Base-by-base conservation (phyloP, 495 filamentous ascomycete genomes). In the Penicillium chermesinum region DNA sequence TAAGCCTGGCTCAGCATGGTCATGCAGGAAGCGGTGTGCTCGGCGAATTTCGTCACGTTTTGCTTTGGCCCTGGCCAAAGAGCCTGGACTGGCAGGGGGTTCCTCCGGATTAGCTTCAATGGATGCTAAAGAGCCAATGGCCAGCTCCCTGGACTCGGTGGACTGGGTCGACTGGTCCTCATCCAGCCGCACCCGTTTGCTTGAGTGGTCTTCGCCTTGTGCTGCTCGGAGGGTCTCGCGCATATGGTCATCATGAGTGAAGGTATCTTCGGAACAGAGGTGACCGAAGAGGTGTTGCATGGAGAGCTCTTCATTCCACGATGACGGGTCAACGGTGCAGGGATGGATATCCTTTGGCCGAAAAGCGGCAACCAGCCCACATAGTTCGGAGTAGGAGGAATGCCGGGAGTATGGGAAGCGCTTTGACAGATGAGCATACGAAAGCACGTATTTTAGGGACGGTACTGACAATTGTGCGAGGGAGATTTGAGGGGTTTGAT, bases 401-500 rank as follows among this genome's bases (percentile, higher is more conserved):
- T 97, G 91, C 2, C 91, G 80, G 0, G 91, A 91, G 58, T 91
- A 97, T 3, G 90, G 88, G 49, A 96, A 96, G 9, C 67, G 64
- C 74, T 75, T 30, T 25, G 14, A 13, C 2, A 12, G 3, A 19
- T 46, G 58, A 44, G 35, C 3, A 35, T 2, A 12, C 16, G 7
- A 22, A 38, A 35, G n/a, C n/a, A n/a, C 3, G 15, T 10, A 21
- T n/a, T 43, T 16, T 14, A 22, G 17, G 18, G n/a, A 41, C n/a
- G n/a, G 16, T n/a, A 56, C 58, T 48, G 43, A 65, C 58, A 33
- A 67, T 63, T 14, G 47, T 58, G 17, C 47, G 49, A 5, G 58
- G 55, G 5, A 58, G 50, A 19, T 51, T 41, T 10, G 32, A n/a
- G 10, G 33, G 18, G 18, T 33, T n/a, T 4, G 40, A 21, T 12